A percentile compares a stretch with the other conserved stretches of the same genome.
Conservation (phyloP, 768 basidiomycete species). For the Pisolithus sp. region DNA sequence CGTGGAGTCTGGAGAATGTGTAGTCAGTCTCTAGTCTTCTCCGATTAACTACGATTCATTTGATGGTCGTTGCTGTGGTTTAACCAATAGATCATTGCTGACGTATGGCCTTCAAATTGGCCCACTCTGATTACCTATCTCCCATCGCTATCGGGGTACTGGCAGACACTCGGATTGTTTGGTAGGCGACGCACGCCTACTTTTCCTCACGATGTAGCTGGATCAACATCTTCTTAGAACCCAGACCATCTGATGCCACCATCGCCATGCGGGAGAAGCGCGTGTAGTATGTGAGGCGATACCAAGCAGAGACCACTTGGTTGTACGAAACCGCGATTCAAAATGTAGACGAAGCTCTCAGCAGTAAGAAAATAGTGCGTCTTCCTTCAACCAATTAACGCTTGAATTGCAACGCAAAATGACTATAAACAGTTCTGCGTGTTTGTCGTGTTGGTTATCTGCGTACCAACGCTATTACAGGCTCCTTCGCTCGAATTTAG, state of each 20-base stretch:
- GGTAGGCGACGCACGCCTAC: constrained; percentile 9
- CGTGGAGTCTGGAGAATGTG: constrained; percentile 22
- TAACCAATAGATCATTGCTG: constrained; percentile 22
- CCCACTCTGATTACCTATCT: constrained; percentile 20
- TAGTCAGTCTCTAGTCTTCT: constrained; percentile 6
- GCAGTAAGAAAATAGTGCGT: neutral
- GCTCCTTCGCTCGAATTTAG: neutral
- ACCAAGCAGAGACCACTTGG: neutral
- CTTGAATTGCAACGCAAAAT: neutral
- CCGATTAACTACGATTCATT: neutral
- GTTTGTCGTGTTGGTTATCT: neutral
- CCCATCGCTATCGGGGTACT: constrained; percentile 22
- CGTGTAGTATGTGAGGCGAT: constrained; percentile 17
- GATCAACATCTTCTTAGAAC: constrained; percentile 12
- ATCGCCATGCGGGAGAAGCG: constrained; percentile 18
- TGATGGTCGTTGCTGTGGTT: neutral
- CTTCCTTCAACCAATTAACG: neutral
- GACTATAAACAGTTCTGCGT: neutral
- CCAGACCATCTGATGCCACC: constrained; percentile 20
- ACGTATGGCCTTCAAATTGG: constrained; percentile 12
- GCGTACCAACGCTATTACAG: neutral
- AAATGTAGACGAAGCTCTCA: neutral
- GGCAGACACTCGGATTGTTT: constrained; percentile 21
- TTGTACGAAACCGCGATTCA: neutral
- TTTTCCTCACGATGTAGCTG: neutral